Evolutionary conservation across 1,284 basidiomycete species (phyloP), one percentile per base, ranked within the genome.

Genomic region (Ustilago tritici): DNA sequence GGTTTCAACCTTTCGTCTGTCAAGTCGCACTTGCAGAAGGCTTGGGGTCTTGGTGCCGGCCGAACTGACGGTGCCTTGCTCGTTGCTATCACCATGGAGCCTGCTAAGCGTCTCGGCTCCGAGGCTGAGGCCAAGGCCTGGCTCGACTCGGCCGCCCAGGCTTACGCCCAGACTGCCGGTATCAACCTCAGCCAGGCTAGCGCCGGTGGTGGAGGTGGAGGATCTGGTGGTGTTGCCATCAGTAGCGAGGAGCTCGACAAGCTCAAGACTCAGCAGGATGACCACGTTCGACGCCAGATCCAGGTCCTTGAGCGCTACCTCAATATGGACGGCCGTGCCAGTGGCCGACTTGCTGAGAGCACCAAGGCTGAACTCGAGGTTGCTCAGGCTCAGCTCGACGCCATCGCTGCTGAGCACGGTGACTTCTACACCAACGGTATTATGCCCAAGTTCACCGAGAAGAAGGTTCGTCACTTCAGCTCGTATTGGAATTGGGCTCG

Each of bases 401-500:
- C 91, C 71, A 95, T 96, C 84, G 89, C 89, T 69, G 91, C 91
- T 84, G 96, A 95, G 87, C 95, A 97, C 79, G 94, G 97, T 34
- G 95, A 98, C 80, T 87, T 89, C 0, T 99, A 99, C 88, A 89
- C 98, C 76, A 93, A 97, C 66, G 96, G 96, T 54, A 97, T 99
- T 78, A 91, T 95, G 85, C 95, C 96, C 17, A 90, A 91, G 67
- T 99, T 99, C 88, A 93, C 95, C 83, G 92, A 93, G 3, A 89
- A 96, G 86, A 99, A 99, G 88, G 96, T 95, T 19, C 93, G 97
- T 58, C 94, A 93, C 85, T 99, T 99, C 89, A 95, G 98, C 87
- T 98, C 95, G 11, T 95, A 93, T 12, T 99, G 96, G 96, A 99
- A 99, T 87, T 99, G 96, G 97, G 95, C 93, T 59, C 92, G 96